phyloP scores from a whole-genome alignment of 768 basidiomycete species.

The Termitomyces sp. region DNA sequence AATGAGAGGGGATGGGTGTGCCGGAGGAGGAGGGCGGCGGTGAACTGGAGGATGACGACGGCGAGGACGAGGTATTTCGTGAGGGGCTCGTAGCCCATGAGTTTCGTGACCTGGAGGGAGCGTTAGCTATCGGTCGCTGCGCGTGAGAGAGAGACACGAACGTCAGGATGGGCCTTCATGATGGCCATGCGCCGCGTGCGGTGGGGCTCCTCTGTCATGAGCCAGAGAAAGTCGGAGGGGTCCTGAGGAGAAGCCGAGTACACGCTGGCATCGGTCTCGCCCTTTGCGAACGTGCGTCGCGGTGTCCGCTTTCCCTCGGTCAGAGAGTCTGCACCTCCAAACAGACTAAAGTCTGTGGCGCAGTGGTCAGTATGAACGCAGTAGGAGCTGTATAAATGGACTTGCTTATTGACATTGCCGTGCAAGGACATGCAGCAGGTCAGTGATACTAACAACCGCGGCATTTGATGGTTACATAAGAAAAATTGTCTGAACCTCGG shows the following conservation, averaged over 20 bases:
- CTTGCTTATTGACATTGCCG: constrained; percentile 10
- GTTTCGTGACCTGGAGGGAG: constrained; percentile 71
- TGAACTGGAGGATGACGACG: constrained; percentile 78
- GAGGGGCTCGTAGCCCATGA: constrained; percentile 93
- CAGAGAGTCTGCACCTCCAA: constrained; percentile 80
- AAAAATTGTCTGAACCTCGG: neutral
- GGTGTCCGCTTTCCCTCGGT: constrained; percentile 50
- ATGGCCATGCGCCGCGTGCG: constrained; percentile 83
- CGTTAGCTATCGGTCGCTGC: neutral
- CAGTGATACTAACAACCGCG: neutral
- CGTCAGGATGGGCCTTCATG: constrained; percentile 93
- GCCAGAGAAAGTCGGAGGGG: constrained; percentile 88
- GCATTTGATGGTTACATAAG: constrained; percentile 6
- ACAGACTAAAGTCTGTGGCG: constrained; percentile 67
- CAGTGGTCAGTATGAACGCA: neutral
- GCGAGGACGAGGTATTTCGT: constrained; percentile 88
- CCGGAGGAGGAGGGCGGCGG: constrained; percentile 60
- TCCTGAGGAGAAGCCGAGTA: constrained; percentile 62
- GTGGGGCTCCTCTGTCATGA: constrained; percentile 98
- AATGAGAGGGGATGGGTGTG: constrained; percentile 66
- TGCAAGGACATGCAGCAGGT: neutral
- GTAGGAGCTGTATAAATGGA: neutral
- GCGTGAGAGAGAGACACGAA: constrained; percentile 18
- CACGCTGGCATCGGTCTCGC: constrained; percentile 37
- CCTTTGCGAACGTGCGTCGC: constrained; percentile 44